phyloP scores from a whole-genome alignment of 225 moss, liverwort and hornwort genomes.

The Pleurozium schreberi region DNA sequence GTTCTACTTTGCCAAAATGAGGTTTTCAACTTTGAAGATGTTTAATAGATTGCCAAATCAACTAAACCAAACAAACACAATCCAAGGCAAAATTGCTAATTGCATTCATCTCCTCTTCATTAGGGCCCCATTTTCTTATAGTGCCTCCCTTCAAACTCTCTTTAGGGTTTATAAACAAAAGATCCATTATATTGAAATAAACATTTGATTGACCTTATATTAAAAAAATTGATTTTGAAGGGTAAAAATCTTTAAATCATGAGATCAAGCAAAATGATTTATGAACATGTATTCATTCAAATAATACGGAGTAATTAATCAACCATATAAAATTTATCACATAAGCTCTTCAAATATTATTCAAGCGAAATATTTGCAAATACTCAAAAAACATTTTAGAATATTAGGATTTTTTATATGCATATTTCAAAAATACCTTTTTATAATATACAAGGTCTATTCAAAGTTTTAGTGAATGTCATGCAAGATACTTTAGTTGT shows the following conservation, averaged over 20 bases:
- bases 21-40: too few relatives aligned
- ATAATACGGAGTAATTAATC: background rate
- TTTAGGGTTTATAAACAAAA: background rate
- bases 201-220: background rate
- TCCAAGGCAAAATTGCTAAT: too few relatives aligned
- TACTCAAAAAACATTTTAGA: background rate
- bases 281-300: accelerated
- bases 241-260: background rate
- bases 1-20: too few relatives aligned
- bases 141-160: too few relatives aligned
- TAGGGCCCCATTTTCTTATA: too few relatives aligned
- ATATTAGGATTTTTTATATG: background rate
- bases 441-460: background rate
- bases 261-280: background rate
- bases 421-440: background rate
- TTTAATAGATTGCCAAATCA: too few relatives aligned
- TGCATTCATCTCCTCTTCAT: too few relatives aligned
- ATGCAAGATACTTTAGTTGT: background rate
- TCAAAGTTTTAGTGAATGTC: accelerated
- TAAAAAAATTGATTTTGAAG: background rate
- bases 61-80: too few relatives aligned
- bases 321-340: background rate
- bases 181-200: background rate
- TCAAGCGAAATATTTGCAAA: too few relatives aligned
- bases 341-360: background rate